phyloP scores from a whole-genome alignment of 306 rosid species.

The Cicer pinnatifidum region DNA sequence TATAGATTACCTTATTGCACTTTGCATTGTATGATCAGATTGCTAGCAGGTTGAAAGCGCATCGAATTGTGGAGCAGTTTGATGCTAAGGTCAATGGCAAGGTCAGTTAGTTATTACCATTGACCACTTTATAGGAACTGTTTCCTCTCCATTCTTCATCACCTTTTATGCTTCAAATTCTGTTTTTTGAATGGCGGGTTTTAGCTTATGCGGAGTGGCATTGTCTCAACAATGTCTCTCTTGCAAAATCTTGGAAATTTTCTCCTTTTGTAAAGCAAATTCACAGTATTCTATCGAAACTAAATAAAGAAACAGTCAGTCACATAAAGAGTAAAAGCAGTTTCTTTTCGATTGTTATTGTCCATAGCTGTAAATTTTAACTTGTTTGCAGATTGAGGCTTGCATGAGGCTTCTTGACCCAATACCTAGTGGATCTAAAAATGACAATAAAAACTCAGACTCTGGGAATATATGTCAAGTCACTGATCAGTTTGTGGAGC shows the following conservation, averaged over 20 bases:
- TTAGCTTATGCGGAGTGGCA: not conserved
- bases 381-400: constrained; percentile 46
- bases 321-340: not conserved
- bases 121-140: not conserved
- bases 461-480: constrained; percentile 56
- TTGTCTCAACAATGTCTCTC: not conserved
- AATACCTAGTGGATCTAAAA: constrained; percentile 48
- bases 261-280: not conserved
- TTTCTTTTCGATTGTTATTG: not conserved
- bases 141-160: not conserved
- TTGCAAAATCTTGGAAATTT: not conserved
- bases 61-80: constrained; percentile 67
- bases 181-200: not conserved
- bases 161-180: not conserved
- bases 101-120: constrained; percentile 60
- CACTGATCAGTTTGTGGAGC: constrained; percentile 74
- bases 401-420: constrained; percentile 60
- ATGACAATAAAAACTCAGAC: constrained; percentile 54
- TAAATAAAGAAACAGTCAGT: not conserved
- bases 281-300: not conserved
- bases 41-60: constrained; percentile 63
- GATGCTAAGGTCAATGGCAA: constrained; percentile 84
- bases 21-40: constrained; percentile 55
- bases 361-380: constrained; percentile 6
- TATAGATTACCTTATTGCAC: constrained; percentile 13